Base-by-base conservation (phyloP, 2,329 filamentous ascomycete genomes). In the Verticillium albo-atrum region DNA sequence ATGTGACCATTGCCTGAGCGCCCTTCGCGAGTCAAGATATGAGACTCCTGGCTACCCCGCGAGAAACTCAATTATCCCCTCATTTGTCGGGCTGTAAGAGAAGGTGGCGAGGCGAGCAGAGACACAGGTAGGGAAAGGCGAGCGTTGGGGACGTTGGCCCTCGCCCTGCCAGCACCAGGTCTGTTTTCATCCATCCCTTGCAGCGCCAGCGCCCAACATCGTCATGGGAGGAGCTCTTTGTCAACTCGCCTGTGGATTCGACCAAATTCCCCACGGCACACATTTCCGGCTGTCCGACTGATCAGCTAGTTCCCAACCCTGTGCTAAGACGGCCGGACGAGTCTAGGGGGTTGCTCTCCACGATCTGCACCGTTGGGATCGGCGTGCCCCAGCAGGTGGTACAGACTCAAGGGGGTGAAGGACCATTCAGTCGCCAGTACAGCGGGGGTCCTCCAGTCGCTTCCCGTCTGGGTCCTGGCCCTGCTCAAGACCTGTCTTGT, bases 61-160 rank as follows among this genome's bases (percentile, higher is more conserved):
- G 37, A 54, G 34, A 60, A 66, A 61, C 57, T 54, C 57, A 56
- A 26, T 63, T 60, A 61, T 58, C 68, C 64, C 62, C 62, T 70
- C 66, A 27, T 66, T 68, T 66, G 61, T 61, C n/a, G n/a, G 35
- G 35, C 3, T 20, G n/a, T 42, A 9, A 7, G 17, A 42, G 35
- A 3, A 7, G 14, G 35, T 17, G 5, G 35, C n/a, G 14, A n/a
- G 17, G 17, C 6, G 9, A 17, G 6, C 14, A 42, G 17, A 42
- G 35, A 42, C 4, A 17, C 34, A 23, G 35, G 6, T 17, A 20
- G 35, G 14, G 17, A 6, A n/a, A 42, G n/a, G 7, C 20, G 30
- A 32, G 30, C 30, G 14, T 14, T 32, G 6, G 9, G 6, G 9
- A 32, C 4, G 30, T 32, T 32, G 30, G 2, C 3, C 20, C 10